Base-by-base conservation (phyloP, 73 alveolate genomes). In the Paramecium primaurelia region DNA sequence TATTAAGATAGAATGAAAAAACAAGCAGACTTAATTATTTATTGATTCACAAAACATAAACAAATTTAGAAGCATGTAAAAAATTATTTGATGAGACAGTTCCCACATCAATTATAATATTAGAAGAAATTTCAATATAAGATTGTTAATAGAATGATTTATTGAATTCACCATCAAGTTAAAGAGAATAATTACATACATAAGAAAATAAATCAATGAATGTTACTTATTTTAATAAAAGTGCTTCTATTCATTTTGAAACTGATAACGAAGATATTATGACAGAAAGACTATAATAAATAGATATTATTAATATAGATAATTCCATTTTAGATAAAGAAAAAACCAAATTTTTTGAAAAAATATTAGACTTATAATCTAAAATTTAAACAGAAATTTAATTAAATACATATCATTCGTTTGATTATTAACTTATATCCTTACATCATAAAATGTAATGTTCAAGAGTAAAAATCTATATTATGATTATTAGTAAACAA, bases 221-320 rank as follows among this genome's bases (percentile, higher is more conserved):
- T 49, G 58, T 80, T 4, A 18, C 28, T 8, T 80, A 80, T 14
- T 80, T 80, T 36, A 80, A 80, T 18, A 80, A 80, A 49, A 80
- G 91, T 36, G 91, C 91, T 16, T 80, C 91, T 8, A 16, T 80
- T 26, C 91, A 80, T 80, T 80, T 80, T 26, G 71, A 49, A 12
- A 45, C 77, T 5, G 28, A 38, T 7, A 42, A 80, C 14, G 75
- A 80, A 45, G 38, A 40, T 16, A 14, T 6, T 9, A 3, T 80
- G 5, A 25, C 58, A 42, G 49, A 26, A 42, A 42, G 45, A 25
- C 16, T 80, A 49, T 8, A 20, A 25, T 16, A 80, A 45, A 80
- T 80, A 80, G 71, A 80, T 32, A 80, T 80, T 2, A 42, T 80
- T 47, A 64, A 28, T 64, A 32, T 34, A 25, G 84, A 64, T 54